Conservation (phyloP, 257 asterid genomes). For the Solanum phureja region DNA sequence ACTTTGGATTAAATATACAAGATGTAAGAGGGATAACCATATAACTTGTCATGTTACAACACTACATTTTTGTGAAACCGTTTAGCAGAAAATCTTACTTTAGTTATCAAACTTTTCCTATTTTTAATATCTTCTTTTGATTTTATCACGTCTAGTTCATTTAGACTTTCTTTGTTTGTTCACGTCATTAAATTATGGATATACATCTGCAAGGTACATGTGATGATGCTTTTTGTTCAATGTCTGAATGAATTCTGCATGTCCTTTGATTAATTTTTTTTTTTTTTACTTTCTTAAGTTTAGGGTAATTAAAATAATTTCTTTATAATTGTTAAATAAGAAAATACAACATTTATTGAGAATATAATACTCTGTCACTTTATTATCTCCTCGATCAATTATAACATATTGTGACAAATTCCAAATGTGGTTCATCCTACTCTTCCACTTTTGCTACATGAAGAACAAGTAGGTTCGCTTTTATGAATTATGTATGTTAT, state of each 20-base stretch:
- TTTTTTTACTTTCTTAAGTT: too few species aligned
- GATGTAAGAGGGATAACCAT: background rate
- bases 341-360: too few species aligned
- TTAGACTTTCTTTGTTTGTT: background rate
- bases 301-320: background rate
- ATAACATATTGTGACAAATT: background rate
- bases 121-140: background rate
- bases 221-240: background rate
- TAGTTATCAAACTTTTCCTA: background rate
- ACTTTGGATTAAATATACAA: background rate
- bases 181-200: background rate
- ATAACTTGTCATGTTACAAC: background rate
- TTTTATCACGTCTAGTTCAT: background rate
- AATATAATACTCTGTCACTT: too few species aligned
- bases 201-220: background rate
- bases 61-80: background rate
- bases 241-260: background rate
- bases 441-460: background rate
- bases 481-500: background rate
- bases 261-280: background rate
- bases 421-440: background rate
- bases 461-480: background rate
- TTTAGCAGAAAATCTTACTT: background rate
- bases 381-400: background rate
- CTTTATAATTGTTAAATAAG: too few species aligned